phyloP scores from a whole-genome alignment of 176 grass and related monocot species.

The Melocanna baccifera region DNA sequence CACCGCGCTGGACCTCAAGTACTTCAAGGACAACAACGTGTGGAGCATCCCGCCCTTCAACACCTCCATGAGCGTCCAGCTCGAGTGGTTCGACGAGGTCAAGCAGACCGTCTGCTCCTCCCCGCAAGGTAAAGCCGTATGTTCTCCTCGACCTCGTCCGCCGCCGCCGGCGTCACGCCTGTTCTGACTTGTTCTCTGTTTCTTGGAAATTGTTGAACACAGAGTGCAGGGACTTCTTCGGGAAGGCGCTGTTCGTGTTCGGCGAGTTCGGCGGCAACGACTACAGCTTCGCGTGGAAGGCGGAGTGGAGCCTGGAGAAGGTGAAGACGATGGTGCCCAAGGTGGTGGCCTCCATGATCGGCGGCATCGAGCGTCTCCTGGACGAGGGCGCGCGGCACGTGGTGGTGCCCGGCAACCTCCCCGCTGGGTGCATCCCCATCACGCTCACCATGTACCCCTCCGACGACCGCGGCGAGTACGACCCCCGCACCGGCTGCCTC shows the following conservation, averaged over 20 bases:
- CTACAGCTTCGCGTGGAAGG: constrained; percentile 68
- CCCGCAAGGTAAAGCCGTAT: constrained; percentile 26
- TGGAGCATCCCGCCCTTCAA: constrained; percentile 60
- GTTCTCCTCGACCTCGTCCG: too few species aligned
- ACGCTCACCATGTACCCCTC: constrained; percentile 61
- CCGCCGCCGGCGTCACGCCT: background rate
- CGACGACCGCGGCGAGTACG: constrained; percentile 40
- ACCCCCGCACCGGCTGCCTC: constrained; percentile 62
- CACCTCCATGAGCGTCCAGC: constrained; percentile 63
- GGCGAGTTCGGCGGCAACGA: constrained; percentile 96
- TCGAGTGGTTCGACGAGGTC: constrained; percentile 68
- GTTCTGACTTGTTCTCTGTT: background rate
- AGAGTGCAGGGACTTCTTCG: constrained; percentile 59
- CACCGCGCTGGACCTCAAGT: constrained; percentile 62
- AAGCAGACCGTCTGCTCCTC: constrained; percentile 54
- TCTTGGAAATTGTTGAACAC: background rate
- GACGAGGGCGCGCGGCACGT: constrained; percentile 60
- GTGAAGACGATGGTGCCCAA: constrained; percentile 49
- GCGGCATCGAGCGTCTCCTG: constrained; percentile 46
- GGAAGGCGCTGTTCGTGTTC: constrained; percentile 67
- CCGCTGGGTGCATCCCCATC: constrained; percentile 73
- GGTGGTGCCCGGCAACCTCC: constrained; percentile 67
- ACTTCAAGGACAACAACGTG: constrained; percentile 65
- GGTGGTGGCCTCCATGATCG: constrained; percentile 49
- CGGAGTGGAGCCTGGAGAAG: constrained; percentile 52